These are phyloP conservation scores for Epicoccum nigrum DNA, from an alignment of 2,329 filamentous ascomycete species.

Conservation along the genomic window DNA sequence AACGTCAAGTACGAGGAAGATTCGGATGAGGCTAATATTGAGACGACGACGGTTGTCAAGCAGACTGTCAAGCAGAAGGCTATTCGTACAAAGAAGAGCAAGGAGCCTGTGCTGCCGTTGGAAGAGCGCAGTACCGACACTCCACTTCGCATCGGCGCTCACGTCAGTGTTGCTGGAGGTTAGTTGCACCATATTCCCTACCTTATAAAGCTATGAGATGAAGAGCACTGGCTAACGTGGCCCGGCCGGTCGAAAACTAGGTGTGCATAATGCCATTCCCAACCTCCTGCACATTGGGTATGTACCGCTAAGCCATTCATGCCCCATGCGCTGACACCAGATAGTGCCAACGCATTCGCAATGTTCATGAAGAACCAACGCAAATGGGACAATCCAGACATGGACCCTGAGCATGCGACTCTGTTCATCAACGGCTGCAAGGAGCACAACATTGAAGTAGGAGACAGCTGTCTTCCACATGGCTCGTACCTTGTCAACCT, in stretches of 20 bases:
- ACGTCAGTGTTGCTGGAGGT: conserved; percentile 90
- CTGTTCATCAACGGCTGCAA: conserved; percentile 73
- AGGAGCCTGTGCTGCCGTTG: conserved; percentile 60
- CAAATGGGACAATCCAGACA: conserved; percentile 86
- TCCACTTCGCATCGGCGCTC: conserved; percentile 87
- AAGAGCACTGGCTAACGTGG: conserved; percentile 25
- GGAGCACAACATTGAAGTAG: conserved; percentile 72
- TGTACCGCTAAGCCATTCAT: conserved; percentile 12
- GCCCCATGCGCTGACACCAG: conserved; percentile 28
- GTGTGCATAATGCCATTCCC: conserved; percentile 84
- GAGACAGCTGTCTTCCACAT: conserved; percentile 82
- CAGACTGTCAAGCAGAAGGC: conserved; percentile 13
- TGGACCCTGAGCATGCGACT: conserved; percentile 70
- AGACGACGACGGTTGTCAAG: conserved; percentile 3
- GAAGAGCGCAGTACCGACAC: conserved; percentile 72
- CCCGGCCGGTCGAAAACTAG: conserved; percentile 52
- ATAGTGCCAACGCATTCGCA: conserved; percentile 85
- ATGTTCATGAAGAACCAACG: conserved; percentile 95
- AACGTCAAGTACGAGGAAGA: conserved; percentile 29
- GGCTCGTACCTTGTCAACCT: conserved; percentile 97
- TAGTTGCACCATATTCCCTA: conserved; percentile 32
- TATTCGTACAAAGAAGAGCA: conserved; percentile 19
- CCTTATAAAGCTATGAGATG: not conserved
- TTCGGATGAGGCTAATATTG: conserved; percentile 11
- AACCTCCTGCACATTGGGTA: conserved; percentile 78